These are phyloP conservation scores for Backusella morwellensis DNA, from an alignment of 192 early-diverging fungal species.

Conservation along the genomic window DNA sequence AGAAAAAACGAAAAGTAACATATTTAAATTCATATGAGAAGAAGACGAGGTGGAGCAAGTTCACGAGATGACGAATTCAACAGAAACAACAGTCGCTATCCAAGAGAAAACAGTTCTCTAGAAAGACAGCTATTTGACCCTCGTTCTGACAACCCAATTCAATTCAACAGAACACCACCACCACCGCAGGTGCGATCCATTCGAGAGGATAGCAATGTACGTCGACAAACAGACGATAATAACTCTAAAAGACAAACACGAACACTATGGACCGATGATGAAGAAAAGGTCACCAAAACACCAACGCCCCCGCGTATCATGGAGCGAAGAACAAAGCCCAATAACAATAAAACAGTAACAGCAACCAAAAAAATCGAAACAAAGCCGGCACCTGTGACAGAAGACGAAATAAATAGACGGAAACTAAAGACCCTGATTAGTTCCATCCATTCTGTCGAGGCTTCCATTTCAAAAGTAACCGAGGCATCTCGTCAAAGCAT, in stretches of 20 bases:
- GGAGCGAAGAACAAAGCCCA: neutral
- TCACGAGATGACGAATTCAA: constrained; percentile 11
- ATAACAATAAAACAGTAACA: neutral
- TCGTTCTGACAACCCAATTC: constrained; percentile 2
- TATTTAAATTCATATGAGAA: neutral
- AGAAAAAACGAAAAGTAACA: neutral
- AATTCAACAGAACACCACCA: constrained; percentile 3
- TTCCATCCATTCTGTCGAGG: neutral
- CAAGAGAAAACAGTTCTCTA: neutral
- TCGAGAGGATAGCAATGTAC: neutral
- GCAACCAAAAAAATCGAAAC: neutral
- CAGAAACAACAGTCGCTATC: neutral
- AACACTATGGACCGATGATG: neutral
- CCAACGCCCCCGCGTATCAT: neutral
- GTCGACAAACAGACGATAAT: neutral
- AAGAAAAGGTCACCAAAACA: neutral
- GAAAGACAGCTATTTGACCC: constrained; percentile 10
- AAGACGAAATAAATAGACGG: neutral
- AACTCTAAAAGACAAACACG: neutral
- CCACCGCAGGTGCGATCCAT: neutral
- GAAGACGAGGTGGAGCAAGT: constrained; percentile 1
- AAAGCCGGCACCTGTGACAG: neutral
- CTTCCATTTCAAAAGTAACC: neutral
- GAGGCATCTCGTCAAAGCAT: neutral
- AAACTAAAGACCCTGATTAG: neutral